Conservation (phyloP, 2,329 filamentous ascomycete species). For the Tolypocladium amazonense region DNA sequence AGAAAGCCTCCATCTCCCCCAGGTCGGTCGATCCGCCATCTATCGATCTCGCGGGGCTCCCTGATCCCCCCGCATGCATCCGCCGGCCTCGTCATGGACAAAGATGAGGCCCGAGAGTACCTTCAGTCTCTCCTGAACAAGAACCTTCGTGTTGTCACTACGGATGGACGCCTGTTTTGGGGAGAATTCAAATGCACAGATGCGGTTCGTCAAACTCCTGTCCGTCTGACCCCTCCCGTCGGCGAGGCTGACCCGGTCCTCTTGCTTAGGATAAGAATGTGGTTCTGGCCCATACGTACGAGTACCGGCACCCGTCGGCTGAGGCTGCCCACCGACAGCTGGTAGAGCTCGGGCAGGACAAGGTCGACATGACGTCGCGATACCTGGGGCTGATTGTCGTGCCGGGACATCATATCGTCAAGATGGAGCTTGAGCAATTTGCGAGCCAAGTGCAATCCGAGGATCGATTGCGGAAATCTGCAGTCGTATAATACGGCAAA, state of each 20-base stretch:
- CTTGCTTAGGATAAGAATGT: slow-evolving; percentile 69
- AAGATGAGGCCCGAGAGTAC: slow-evolving; percentile 42
- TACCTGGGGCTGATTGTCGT: slow-evolving; percentile 86
- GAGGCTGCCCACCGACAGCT: slow-evolving; percentile 28
- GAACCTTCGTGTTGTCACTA: slow-evolving; percentile 67
- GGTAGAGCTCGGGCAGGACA: slow-evolving; percentile 23
- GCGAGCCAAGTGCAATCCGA: slow-evolving; percentile 35
- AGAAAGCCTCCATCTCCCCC: not conserved
- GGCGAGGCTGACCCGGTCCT: not conserved
- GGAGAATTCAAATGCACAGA: slow-evolving; percentile 94
- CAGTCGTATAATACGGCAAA: not conserved
- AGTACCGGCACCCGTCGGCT: slow-evolving; percentile 69
- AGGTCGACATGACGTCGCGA: slow-evolving; percentile 67
- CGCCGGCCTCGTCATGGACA: slow-evolving; percentile 27
- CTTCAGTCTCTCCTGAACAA: slow-evolving; percentile 63
- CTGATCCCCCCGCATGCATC: not conserved
- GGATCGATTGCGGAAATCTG: not conserved
- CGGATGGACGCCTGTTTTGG: slow-evolving; percentile 78
- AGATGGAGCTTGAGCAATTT: slow-evolving; percentile 80
- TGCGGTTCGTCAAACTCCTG: slow-evolving; percentile 46
- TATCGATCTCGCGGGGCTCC: not conserved
- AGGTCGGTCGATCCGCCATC: not conserved
- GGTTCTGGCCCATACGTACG: slow-evolving; percentile 75
- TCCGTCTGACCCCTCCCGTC: not conserved
- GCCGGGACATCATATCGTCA: slow-evolving; percentile 73